phyloP scores from a whole-genome alignment of 1,139 yeast species.

The Blastobotrys elegans region DNA sequence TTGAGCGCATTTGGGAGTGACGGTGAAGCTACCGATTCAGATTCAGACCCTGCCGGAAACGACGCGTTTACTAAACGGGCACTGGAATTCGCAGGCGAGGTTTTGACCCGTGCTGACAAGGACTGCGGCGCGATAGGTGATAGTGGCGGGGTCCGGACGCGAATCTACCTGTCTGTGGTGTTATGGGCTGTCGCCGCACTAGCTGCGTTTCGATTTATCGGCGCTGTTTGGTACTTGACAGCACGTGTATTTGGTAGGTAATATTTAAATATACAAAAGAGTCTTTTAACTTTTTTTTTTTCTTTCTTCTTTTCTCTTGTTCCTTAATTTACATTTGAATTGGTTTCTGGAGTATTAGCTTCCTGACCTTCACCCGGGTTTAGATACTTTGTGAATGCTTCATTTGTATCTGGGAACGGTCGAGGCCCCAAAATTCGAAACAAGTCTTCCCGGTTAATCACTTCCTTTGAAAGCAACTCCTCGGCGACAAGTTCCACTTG shows the following conservation, averaged over 20 bases:
- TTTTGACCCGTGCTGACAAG: constrained; percentile 16
- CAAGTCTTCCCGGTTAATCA: constrained; percentile 87
- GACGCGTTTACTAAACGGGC: constrained; percentile 18
- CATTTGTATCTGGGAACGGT: constrained; percentile 85
- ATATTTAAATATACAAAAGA: background rate
- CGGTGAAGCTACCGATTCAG: background rate
- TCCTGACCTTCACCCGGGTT: constrained; percentile 3
- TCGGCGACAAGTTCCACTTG: constrained; percentile 85
- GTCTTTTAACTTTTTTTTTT: background rate
- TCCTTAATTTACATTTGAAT: too few species aligned
- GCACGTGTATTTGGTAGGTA: constrained; percentile 31
- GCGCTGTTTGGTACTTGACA: constrained; percentile 36
- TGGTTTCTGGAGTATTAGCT: too few species aligned
- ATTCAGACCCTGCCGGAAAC: background rate
- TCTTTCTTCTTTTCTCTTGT: background rate
- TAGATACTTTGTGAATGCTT: constrained; percentile 85
- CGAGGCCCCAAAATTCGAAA: constrained; percentile 79
- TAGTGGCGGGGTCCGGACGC: constrained; percentile 27
- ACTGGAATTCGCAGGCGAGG: background rate
- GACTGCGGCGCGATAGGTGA: constrained; percentile 25
- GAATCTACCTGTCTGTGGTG: constrained; percentile 63
- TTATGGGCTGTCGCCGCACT: constrained; percentile 74
- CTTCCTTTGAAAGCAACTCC: constrained; percentile 76
- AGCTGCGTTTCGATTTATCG: constrained; percentile 64
- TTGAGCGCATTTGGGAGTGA: constrained; percentile 29